Conservation (phyloP, 2,329 filamentous ascomycete species). For the Fonsecaea multimorphosa region DNA sequence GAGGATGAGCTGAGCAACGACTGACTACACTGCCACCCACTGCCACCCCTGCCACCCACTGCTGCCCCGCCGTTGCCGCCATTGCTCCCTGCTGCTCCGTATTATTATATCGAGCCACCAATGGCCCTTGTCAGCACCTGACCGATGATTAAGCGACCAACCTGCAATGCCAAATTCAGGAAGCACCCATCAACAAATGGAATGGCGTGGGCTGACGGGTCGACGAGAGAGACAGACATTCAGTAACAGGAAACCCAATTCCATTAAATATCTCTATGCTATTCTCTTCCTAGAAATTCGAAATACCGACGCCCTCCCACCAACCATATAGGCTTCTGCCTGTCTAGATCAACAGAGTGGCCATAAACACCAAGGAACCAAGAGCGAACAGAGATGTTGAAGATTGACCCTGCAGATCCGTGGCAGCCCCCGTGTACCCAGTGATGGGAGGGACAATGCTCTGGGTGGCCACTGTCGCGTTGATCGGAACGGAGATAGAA, state of each 20-base stretch:
- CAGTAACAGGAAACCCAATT: background rate
- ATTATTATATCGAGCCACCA: conserved; percentile 5
- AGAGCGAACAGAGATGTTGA: conserved; percentile 29
- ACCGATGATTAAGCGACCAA: conserved; percentile 31
- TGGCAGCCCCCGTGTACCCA: conserved; percentile 28
- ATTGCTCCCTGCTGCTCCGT: background rate
- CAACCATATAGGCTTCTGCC: background rate
- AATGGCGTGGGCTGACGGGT: background rate
- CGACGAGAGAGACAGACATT: background rate
- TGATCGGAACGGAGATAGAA: conserved; percentile 13
- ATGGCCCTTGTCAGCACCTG: conserved; percentile 26
- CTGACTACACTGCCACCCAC: too few species aligned
- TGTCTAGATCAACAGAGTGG: conserved; percentile 25
- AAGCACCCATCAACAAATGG: conserved; percentile 11
- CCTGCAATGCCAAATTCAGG: conserved; percentile 16
- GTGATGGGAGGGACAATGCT: conserved; percentile 31
- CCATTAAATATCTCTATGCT: background rate
- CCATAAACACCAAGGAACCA: conserved; percentile 27
- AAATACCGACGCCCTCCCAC: background rate
- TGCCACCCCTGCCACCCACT: too few species aligned
- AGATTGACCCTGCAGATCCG: conserved; percentile 23
- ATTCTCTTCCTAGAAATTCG: background rate
- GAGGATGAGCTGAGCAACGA: conserved; percentile 17
- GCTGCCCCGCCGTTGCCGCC: conserved; percentile 9
- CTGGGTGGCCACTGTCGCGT: conserved; percentile 23